These are phyloP conservation scores for Camelina hispida DNA, from an alignment of 345 rosid species.

Conservation along the genomic window DNA sequence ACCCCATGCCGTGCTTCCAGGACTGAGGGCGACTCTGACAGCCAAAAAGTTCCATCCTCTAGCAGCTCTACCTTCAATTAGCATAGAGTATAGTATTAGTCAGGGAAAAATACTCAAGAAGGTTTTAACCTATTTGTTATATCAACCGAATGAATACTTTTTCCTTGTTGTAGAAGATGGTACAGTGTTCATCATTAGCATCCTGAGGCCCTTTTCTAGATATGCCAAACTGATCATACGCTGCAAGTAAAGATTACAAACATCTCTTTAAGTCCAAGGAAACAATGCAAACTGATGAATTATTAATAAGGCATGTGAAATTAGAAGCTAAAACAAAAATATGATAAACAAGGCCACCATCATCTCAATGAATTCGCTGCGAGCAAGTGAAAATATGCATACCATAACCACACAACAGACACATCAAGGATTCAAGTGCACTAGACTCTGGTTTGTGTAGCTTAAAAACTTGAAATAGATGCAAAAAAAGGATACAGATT, in stretches of 20 bases:
- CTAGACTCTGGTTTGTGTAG: background rate
- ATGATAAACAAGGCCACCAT: background rate
- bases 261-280: constrained; percentile 16
- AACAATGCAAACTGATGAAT: constrained; percentile 16
- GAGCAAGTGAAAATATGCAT: constrained; percentile 10
- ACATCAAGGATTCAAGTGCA: constrained; percentile 14
- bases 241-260: constrained; percentile 44
- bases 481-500: background rate
- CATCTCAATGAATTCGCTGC: constrained; percentile 2
- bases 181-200: constrained; percentile 76
- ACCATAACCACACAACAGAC: constrained; percentile 3
- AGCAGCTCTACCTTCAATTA: constrained; percentile 83
- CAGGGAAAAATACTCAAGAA: background rate
- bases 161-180: constrained; percentile 93
- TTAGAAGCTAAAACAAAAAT: constrained; percentile 6
- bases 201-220: constrained; percentile 91
- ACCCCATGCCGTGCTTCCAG: constrained; percentile 96
- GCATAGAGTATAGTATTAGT: constrained; percentile 32
- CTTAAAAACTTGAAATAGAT: background rate
- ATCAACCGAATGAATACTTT: constrained; percentile 53
- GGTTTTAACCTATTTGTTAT: background rate
- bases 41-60: constrained; percentile 99
- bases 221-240: constrained; percentile 85
- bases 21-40: constrained; percentile 98
- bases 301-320: constrained; percentile 4